phyloP scores from a whole-genome alignment of 2,329 filamentous ascomycete genomes.

The Amauroascus verrucosus region DNA sequence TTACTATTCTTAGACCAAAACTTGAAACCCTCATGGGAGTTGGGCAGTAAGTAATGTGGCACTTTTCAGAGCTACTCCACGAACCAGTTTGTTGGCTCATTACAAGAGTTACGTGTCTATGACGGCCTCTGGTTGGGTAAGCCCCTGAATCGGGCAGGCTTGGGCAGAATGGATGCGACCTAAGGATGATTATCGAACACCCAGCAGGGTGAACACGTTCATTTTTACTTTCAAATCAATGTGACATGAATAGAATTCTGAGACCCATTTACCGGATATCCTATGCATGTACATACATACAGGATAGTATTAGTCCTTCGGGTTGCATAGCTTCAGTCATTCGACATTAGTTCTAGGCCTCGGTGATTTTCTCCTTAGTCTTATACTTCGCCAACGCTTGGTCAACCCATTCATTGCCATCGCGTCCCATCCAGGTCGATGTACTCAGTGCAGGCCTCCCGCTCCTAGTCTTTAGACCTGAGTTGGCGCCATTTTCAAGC shows the following conservation, averaged over 20 bases:
- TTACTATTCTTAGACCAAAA: no score
- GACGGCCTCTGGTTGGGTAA: not conserved
- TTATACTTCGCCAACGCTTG: not conserved
- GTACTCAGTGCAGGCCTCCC: not conserved
- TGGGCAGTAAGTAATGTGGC: not conserved
- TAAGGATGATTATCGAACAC: not conserved
- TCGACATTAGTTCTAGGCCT: not conserved
- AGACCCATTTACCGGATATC: no score
- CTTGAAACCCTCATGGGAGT: not conserved
- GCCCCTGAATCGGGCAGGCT: not conserved
- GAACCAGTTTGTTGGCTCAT: not conserved
- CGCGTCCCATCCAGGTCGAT: not conserved
- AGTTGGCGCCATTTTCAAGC: conserved; percentile 6
- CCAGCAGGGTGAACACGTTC: not conserved
- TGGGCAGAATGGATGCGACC: not conserved
- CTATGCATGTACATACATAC: no score
- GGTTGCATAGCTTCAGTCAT: no score
- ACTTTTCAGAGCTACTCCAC: not conserved
- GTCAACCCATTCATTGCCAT: not conserved
- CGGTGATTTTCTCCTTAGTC: not conserved
- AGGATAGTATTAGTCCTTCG: no score
- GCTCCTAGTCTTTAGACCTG: not conserved
- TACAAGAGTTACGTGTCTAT: not conserved
- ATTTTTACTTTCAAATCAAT: no score
- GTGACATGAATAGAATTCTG: no score